Percentiles rank a stretch among this genome's conserved stretches.
Conservation (phyloP, 208 protist genomes). For the Leishmania amazonensis region DNA sequence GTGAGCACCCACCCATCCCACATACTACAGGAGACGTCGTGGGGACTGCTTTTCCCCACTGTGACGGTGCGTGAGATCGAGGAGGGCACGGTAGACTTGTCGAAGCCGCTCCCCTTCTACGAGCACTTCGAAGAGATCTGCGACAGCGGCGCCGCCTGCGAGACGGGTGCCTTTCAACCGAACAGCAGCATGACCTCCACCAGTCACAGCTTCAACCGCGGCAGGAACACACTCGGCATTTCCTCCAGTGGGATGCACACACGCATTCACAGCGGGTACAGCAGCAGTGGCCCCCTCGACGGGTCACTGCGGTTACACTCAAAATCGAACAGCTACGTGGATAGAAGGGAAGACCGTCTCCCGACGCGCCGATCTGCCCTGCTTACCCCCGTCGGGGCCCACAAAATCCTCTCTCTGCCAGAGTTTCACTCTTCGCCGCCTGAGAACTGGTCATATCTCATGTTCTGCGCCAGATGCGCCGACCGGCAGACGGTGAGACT, state of each 20-base stretch:
- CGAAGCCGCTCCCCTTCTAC: slow-evolving; percentile 41
- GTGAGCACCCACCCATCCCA: slow-evolving; percentile 48
- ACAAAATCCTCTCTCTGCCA: slow-evolving; percentile 25
- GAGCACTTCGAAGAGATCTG: slow-evolving; percentile 39
- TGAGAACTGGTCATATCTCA: slow-evolving; percentile 55
- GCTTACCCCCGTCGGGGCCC: slow-evolving; percentile 3
- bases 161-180: slow-evolving; percentile 8
- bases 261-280: slow-evolving; percentile 18
- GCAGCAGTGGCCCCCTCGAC: slow-evolving; percentile 28
- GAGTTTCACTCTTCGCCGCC: slow-evolving; percentile 27
- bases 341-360: slow-evolving; percentile 13
- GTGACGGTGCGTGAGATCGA: slow-evolving; percentile 44
- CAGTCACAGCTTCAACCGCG: slow-evolving; percentile 19
- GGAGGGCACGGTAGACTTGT: slow-evolving; percentile 21
- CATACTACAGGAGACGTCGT: slow-evolving; percentile 32
- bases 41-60: slow-evolving; percentile 59
- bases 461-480: slow-evolving; percentile 51
- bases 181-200: slow-evolving; percentile 12
- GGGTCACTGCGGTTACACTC: slow-evolving; percentile 17
- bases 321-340: slow-evolving; percentile 24
- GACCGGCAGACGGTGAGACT: slow-evolving; percentile 37
- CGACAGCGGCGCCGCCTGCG: slow-evolving; percentile 26
- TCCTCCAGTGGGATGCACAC: slow-evolving; percentile 17
- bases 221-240: background rate
- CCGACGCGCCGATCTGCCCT: background rate